Evolutionary conservation across 2,329 filamentous ascomycete species (phyloP), one percentile per base, ranked within the genome.

Genomic region (Fusarium longipes): DNA sequence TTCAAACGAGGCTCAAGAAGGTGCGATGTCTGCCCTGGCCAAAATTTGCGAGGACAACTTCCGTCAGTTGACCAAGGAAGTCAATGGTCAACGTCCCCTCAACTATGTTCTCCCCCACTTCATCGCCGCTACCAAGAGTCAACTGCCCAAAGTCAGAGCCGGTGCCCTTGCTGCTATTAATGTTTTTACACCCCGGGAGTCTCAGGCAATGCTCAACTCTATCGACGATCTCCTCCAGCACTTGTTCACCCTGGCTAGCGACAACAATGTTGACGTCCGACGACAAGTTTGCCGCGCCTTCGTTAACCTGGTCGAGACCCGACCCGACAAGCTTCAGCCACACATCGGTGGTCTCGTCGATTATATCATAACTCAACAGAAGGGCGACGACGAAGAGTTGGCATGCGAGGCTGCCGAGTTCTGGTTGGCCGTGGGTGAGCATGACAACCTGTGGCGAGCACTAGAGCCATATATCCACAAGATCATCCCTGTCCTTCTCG

Each of bases 11-110:
- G 89, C 91, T 14, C 93, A 97, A 76, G 95, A 99, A 77, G 94
- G 94, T 63, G 94, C 93, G 71, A 97, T 98, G 91, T 89, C 92
- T 47, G 94, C 96, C 45, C 84, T 99, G 78, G 84, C 91, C 77
- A 98, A 98, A 83, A 94, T 99, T 64, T 99, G 96, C 80, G 96
- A 99, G 80, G 96, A 99, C 80, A 97, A 97, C 81, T 90, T 88
- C 74, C 93, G 91, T 76, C 85, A 93, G 60, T 83, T 99, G 53
- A 93, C 97, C 79, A 89, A 90, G 72, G 93, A 97, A 67, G 93
- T 97, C 77, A 89, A 93, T 75, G 93, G 93, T 63, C 91, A 97
- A 78, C 87, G 93, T 57, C 96, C 96, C 3, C 87, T 98, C 62
- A 91, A 91, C 76, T 91, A 93, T 73, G 88, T 99, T 43, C 90